phyloP scores from a whole-genome alignment of 2,329 filamentous ascomycete genomes.

The Graphiopsis chlorocephala region DNA sequence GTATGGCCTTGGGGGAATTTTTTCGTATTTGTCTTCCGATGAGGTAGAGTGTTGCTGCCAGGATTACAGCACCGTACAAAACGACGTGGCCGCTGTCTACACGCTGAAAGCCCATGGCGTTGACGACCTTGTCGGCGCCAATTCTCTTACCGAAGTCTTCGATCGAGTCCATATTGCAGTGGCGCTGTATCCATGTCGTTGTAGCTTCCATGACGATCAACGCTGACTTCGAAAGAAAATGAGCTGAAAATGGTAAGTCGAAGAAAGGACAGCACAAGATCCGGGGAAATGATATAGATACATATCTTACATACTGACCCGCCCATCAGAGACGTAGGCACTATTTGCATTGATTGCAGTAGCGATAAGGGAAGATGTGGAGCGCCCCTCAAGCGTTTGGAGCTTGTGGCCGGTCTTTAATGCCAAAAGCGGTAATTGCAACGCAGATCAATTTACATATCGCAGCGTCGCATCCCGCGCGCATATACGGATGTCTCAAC shows the following conservation, averaged over 20 bases:
- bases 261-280: background rate
- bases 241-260: background rate
- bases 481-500: background rate
- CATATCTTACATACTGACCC: background rate
- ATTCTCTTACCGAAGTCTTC: background rate
- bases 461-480: background rate
- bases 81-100: background rate
- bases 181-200: background rate
- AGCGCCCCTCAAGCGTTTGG: slow-evolving; percentile 5
- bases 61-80: background rate
- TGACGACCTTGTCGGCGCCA: background rate
- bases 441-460: background rate
- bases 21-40: background rate
- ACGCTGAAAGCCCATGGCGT: background rate
- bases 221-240: background rate
- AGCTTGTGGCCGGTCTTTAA: slow-evolving; percentile 11
- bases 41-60: background rate
- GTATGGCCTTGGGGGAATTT: background rate
- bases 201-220: background rate
- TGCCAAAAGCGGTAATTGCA: slow-evolving; percentile 9
- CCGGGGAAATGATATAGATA: background rate
- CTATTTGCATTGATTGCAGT: slow-evolving; percentile 12
- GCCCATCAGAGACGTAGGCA: background rate
- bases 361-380: slow-evolving; percentile 15
- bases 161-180: background rate